Conservation (phyloP, 2,329 filamentous ascomycete species). For the Talaromyces sp. region DNA sequence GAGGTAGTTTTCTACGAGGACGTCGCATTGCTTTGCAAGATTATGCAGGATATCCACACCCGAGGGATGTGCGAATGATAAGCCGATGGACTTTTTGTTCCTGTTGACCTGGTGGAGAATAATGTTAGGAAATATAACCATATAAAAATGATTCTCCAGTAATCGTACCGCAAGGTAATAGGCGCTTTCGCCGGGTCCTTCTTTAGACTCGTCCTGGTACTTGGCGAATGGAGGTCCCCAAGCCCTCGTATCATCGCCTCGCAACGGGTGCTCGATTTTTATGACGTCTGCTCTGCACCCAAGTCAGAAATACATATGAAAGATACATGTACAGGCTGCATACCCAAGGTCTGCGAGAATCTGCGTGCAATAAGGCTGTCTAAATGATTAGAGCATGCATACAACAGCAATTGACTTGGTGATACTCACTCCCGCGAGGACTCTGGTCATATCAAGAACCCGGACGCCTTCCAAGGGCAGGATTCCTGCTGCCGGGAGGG, state of each 20-base stretch:
- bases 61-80: conserved; percentile 82
- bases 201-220: conserved; percentile 58
- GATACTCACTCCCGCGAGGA: conserved; percentile 77
- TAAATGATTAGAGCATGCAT: conserved; percentile 7
- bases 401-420: neutral
- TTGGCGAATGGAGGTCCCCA: conserved; percentile 94
- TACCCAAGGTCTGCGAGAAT: conserved; percentile 95
- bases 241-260: conserved; percentile 88
- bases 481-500: conserved; percentile 38
- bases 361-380: conserved; percentile 91
- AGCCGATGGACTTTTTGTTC: conserved; percentile 90
- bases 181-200: conserved; percentile 78
- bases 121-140: neutral
- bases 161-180: conserved; percentile 79
- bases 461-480: conserved; percentile 78
- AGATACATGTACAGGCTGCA: conserved; percentile 23
- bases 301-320: conserved; percentile 10
- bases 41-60: conserved; percentile 85
- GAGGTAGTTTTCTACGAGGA: conserved; percentile 95
- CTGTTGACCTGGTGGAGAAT: conserved; percentile 67
- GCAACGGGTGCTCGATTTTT: conserved; percentile 89
- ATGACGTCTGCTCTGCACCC: conserved; percentile 79
- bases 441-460: conserved; percentile 94
- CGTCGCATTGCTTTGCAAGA: conserved; percentile 78
- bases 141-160: neutral